Evolutionary conservation across 208 protist species (phyloP), one percentile per base, ranked within the genome.

Genomic region (Strigomonas culicis): DNA sequence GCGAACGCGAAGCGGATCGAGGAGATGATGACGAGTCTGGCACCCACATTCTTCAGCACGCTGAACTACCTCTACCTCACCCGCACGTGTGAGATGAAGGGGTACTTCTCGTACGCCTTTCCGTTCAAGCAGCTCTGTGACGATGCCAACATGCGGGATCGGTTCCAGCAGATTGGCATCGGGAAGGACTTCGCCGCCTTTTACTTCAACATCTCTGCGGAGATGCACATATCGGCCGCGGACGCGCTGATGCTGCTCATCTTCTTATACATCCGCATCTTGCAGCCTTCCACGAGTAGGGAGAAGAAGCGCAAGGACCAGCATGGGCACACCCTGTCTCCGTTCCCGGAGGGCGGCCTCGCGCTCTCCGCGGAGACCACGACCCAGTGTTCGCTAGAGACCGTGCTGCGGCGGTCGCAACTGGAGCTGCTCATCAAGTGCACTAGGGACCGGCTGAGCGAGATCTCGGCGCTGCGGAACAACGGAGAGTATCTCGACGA

Each of bases 51-150:
- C 7, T 31, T 30, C 52, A 32, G n/a, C 52, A 58, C 25, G 4
- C 52, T 58, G 17, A 58, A 22, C 52, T 58, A 58, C 25, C 52
- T 58, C 24, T 58, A 58, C 28, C 24, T 11, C 4, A 25, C 52
- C 24, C 13, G 25, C 15, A 58, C 7, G 24, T 39, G 25, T 32
- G 52, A 58, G 25, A 58, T 58, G 15, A 25, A 11, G 7, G 15
- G 21, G 28, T 58, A 15, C 52, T 58, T 58, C 36, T 15, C 27
- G 13, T 21, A 22, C 7, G 25, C 8, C 4, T 39, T 39, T 4
- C 52, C 52, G 21, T 31, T 58, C 52, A 11, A 25, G 11, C 30
- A 11, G 17, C 7, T 34, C n/a, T 10, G n/a, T 7, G 52, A 58
- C 27, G 52, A 58, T 4, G 25, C 21, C 7, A 7, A 58, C 4